A percentile compares a stretch with the other conserved stretches of the same genome.
phyloP scores from a whole-genome alignment of 495 filamentous ascomycete genomes.

The Penicillium bovifimosum region DNA sequence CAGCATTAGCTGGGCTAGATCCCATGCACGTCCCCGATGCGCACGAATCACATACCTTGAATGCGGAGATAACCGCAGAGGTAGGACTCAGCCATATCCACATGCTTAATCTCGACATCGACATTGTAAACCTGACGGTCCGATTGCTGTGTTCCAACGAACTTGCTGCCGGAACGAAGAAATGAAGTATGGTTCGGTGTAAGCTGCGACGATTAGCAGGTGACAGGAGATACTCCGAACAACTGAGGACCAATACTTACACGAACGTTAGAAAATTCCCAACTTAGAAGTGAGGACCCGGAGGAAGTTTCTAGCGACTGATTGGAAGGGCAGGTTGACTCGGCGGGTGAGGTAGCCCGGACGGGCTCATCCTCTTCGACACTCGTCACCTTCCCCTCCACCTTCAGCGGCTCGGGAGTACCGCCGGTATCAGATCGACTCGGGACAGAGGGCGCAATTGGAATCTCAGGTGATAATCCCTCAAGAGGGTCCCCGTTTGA shows the following conservation, averaged over 20 bases:
- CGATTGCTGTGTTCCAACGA: conserved; percentile 85
- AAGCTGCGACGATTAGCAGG: conserved; percentile 25
- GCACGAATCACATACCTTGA: conserved; percentile 60
- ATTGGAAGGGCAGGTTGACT: conserved; percentile 24
- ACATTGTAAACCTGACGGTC: conserved; percentile 90
- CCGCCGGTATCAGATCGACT: conserved; percentile 33
- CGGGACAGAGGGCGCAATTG: conserved; percentile 26
- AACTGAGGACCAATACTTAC: conserved; percentile 35
- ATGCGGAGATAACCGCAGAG: conserved; percentile 95
- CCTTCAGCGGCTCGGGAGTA: conserved; percentile 26
- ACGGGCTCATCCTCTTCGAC: conserved; percentile 34
- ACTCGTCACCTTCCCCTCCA: conserved; percentile 25
- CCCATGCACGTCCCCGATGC: conserved; percentile 14
- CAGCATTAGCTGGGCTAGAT: conserved; percentile 4
- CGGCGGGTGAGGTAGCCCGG: conserved; percentile 32
- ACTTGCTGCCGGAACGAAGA: conserved; percentile 81
- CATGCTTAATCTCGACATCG: conserved; percentile 93
- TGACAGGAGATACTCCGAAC: neutral
- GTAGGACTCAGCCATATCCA: conserved; percentile 91
- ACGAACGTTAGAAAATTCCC: conserved; percentile 62
- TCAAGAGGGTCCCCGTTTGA: conserved; percentile 23
- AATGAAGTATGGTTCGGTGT: conserved; percentile 61
- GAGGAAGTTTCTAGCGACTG: conserved; percentile 28
- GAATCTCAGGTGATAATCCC: conserved; percentile 25
- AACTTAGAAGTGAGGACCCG: conserved; percentile 48